phyloP scores from a whole-genome alignment of 2,329 filamentous ascomycete species.

The Cladophialophora psammophila region DNA sequence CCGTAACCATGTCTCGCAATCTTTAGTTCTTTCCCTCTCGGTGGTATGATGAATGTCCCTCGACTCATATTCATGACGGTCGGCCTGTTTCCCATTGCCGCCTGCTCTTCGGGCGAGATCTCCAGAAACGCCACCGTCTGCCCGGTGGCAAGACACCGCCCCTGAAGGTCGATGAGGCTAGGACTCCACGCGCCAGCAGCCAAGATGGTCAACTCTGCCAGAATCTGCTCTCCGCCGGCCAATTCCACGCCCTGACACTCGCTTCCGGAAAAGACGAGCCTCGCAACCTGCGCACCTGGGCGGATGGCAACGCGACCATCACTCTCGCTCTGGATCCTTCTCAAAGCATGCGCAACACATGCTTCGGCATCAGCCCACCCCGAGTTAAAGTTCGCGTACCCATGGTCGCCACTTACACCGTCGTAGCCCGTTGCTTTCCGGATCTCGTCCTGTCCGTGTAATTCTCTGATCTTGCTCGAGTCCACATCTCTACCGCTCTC shows the following conservation, averaged over 20 bases:
- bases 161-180: constrained; percentile 76
- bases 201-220: constrained; percentile 59
- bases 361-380: constrained; percentile 56
- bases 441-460: constrained; percentile 33
- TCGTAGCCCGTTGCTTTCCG: constrained; percentile 34
- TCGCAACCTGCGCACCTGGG: constrained; percentile 47
- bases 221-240: constrained; percentile 29
- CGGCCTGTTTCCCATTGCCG: constrained; percentile 68
- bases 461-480: constrained; percentile 48
- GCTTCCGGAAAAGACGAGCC: constrained; percentile 43
- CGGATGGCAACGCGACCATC: constrained; percentile 46
- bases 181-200: constrained; percentile 90
- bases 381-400: constrained; percentile 57
- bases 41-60: constrained; percentile 64
- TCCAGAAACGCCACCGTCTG: constrained; percentile 81
- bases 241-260: constrained; percentile 36
- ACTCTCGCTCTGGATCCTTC: constrained; percentile 44
- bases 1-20: constrained; percentile 74
- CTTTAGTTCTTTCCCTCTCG: constrained; percentile 63
- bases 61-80: constrained; percentile 61
- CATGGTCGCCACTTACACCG: constrained; percentile 41
- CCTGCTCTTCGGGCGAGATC: constrained; percentile 75
- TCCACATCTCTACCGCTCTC: constrained; percentile 46
- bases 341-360: constrained; percentile 49
- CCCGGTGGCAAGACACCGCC: constrained; percentile 79